These are phyloP conservation scores for Yarrowia keelungensis DNA, from an alignment of 805 yeast species.

Conservation along the genomic window DNA sequence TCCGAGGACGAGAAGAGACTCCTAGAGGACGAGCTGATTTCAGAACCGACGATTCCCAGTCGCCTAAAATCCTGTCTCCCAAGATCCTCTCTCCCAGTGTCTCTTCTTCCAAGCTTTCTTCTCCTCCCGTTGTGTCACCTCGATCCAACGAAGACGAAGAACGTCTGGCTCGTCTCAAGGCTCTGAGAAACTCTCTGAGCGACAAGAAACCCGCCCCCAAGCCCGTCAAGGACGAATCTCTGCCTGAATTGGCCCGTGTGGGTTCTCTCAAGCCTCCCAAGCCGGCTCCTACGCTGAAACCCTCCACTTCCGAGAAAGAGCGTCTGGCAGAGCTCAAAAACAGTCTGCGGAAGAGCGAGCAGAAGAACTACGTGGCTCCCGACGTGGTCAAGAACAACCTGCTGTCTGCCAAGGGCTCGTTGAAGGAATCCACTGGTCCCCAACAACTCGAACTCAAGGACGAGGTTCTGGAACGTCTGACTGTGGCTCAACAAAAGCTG, in stretches of 20 bases:
- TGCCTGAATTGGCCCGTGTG: constrained; percentile 13
- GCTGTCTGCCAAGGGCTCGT: constrained; percentile 41
- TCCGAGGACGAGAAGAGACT: background rate
- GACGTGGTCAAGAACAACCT: constrained; percentile 42
- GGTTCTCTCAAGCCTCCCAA: constrained; percentile 28
- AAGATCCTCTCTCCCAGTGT: constrained; percentile 11
- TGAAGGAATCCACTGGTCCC: constrained; percentile 31
- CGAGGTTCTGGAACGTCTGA: constrained; percentile 26
- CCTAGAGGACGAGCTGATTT: background rate
- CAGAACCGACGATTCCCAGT: background rate
- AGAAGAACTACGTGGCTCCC: constrained; percentile 42
- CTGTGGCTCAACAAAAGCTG: constrained; percentile 19
- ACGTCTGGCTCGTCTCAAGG: constrained; percentile 26
- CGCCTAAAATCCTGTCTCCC: constrained; percentile 15
- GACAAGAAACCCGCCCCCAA: constrained; percentile 33
- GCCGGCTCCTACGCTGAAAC: constrained; percentile 15
- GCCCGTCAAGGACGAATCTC: constrained; percentile 29
- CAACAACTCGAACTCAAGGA: constrained; percentile 14
- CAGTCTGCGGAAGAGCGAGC: constrained; percentile 42
- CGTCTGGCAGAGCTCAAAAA: constrained; percentile 42
- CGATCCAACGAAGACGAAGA: constrained; percentile 13
- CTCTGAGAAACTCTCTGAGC: constrained; percentile 25
- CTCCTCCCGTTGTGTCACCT: constrained; percentile 3
- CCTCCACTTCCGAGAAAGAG: constrained; percentile 41
- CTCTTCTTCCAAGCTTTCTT: background rate